Base-by-base conservation (phyloP, 2,329 filamentous ascomycete species). In the Rhynchosporium agropyri region DNA sequence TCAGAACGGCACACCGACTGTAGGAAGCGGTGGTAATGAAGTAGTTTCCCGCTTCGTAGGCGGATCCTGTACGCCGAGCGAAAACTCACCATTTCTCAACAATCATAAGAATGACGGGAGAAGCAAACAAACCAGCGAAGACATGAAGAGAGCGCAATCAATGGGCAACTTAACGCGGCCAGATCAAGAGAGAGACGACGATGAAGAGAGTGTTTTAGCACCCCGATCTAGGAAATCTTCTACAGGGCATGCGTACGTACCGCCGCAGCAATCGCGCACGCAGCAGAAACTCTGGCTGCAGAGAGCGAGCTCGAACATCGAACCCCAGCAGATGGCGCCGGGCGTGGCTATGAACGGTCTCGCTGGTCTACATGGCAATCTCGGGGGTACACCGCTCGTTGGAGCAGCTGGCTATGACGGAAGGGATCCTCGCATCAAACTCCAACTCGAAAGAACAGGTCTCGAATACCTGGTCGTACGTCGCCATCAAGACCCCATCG, bases 201-300 rank as follows among this genome's bases (percentile, higher is more conserved):
- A 74, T 13, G 82, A 68, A 20, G 69, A 71, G 42, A 69, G 80
- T 62, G 80, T 78, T 42, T 73, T 84, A 13, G 77, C 80, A 3
- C 81, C 80, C 31, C 78, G 78, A 26, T 70, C 70, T 4, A 60
- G 73, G 12, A 72, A 74, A 58, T 63, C 67, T 26, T 68, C 69
- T 15, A 71, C 67, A 5, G 63, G 57, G 6, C 58, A 65, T 12
- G 65, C 64, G 20, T 73, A 74, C 51, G 65, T 69, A 31, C 69
- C 70, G 3, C 67, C 70, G 1, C 72, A 85, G 63, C 81, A 84
- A 67, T 90, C 87, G 60, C 82, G 89, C 13, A 90, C 88, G 0
- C 88, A 91, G 75, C 88, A 91, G 74, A 92, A 92, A 71, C 79
- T 92, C 13, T 88, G 90, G 76, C 80, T 92, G 1, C 88, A 91